Evolutionary conservation across 2,329 filamentous ascomycete genomes (phyloP), one percentile per base, ranked within the genome.

Genomic region (Rhynchosporium graminicola): DNA sequence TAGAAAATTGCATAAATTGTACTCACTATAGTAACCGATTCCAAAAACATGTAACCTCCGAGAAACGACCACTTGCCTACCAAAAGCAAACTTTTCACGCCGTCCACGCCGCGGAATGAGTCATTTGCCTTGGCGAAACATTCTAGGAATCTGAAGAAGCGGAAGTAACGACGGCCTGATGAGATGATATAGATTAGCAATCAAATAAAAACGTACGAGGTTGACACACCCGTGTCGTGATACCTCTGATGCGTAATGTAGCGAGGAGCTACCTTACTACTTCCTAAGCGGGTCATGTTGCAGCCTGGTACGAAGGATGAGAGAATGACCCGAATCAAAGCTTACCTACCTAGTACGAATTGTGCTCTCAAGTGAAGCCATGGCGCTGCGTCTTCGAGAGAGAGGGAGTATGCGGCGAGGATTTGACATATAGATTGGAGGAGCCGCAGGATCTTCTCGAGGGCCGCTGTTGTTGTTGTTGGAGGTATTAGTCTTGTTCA

Each of bases 111-210:
- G 54, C 54, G 47, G 68, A 79, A 83, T 36, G 78, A 70, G 2
- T 72, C 70, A 71, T 80, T 81, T 1, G 85, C 83, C 2, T 76
- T 72, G 29, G 77, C 72, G 68, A 90, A 87, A 55, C 79, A 80
- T 51, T 86, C 84, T 58, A 89, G 75, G 72, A 88, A 91, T 69
- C 87, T 86, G 73, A 90, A 88, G 62, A 89, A 77, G 12, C 89
- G 85, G 71, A 91, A 81, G 74, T 84, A 86, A 28, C 88, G 83
- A 43, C 89, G 80, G 36, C 76, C 80, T 81, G 38, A n/a, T 10
- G 3, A 51, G 47, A 33, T 20, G 20, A 20, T 20, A 42, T 28
- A 28, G 8, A 46, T 54, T 20, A 54, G 51, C 51, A 15, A 10
- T 38, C 15, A 1, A 20, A 6, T n/a, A 50, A n/a, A n/a, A 3